These are phyloP conservation scores for Chlorella sp. DNA, from an alignment of 139 green algal species.

Conservation along the genomic window DNA sequence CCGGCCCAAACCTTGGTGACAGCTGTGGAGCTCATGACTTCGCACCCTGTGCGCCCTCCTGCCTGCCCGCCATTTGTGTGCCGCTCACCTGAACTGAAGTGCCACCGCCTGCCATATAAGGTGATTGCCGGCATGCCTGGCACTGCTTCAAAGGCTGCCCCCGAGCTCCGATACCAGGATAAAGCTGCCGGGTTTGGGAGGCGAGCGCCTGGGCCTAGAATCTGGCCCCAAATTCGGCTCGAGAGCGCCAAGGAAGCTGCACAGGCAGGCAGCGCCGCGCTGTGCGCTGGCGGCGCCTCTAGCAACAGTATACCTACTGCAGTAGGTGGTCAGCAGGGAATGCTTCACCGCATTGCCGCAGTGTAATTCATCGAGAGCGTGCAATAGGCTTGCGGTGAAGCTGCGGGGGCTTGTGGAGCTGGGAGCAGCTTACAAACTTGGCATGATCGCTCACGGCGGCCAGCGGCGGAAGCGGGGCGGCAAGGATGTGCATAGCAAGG, in stretches of 20 bases:
- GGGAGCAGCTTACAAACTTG: background rate
- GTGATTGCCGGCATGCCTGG: constrained; percentile 42
- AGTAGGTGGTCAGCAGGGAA: too few relatives aligned
- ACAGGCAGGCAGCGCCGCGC: background rate
- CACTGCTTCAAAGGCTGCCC: background rate
- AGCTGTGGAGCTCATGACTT: background rate
- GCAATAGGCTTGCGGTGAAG: background rate
- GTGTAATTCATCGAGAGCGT: background rate
- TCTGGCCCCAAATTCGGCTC: too few relatives aligned
- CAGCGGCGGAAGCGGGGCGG: too few relatives aligned
- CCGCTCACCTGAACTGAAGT: constrained; percentile 42
- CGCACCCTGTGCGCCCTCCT: background rate
- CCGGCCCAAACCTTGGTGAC: background rate
- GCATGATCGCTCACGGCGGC: background rate
- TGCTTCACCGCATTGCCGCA: background rate
- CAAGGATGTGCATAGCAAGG: too few relatives aligned
- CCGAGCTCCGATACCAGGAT: background rate
- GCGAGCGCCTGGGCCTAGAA: background rate
- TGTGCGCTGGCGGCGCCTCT: background rate
- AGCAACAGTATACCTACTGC: background rate
- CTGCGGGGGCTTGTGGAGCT: background rate
- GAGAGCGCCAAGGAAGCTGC: too few relatives aligned
- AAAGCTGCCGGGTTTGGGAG: background rate
- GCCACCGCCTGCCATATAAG: constrained; percentile 55
- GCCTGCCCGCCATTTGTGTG: background rate